Evolutionary conservation across 768 basidiomycete species (phyloP).

Genomic region (Trametes gibbosa): DNA sequence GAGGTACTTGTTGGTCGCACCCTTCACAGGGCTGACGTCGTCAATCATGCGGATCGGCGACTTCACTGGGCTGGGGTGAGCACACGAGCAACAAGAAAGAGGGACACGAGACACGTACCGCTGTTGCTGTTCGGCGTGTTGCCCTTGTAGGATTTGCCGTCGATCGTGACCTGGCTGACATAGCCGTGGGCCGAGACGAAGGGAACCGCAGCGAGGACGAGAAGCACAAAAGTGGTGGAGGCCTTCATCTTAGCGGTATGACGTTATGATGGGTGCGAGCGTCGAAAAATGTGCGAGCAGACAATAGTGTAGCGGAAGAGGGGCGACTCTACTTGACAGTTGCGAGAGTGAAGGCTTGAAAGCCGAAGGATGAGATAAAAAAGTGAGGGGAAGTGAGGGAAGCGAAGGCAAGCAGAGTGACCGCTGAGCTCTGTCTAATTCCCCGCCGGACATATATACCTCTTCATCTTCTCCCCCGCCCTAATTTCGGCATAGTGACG

Average conservation of each 20-base stretch:
- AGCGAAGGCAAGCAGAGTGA: neutral
- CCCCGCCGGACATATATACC: neutral
- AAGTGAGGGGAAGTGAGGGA: neutral
- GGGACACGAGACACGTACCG: conserved; percentile 39
- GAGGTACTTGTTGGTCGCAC: conserved; percentile 48
- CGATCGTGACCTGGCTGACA: conserved; percentile 39
- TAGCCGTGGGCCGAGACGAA: conserved; percentile 42
- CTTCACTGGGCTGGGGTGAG: conserved; percentile 3
- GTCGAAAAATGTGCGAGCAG: conserved; percentile 1
- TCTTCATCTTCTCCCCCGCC: neutral
- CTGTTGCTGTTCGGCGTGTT: conserved; percentile 39
- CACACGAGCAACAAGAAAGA: neutral
- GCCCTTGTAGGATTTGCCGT: conserved; percentile 44
- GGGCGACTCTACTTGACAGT: neutral
- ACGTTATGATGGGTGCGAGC: neutral
- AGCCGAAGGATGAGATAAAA: neutral
- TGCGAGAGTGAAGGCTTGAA: neutral
- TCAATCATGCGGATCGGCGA: conserved; percentile 41
- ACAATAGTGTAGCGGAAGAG: neutral
- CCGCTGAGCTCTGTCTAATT: neutral
- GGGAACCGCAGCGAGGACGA: conserved; percentile 21
- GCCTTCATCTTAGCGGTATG: conserved; percentile 5
- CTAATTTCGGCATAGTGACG: neutral
- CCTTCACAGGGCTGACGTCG: conserved; percentile 47
- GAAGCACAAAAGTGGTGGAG: conserved; percentile 6